Evolutionary conservation across 2,329 filamentous ascomycete genomes (phyloP).

Genomic region (Akanthomyces dipterigenus): DNA sequence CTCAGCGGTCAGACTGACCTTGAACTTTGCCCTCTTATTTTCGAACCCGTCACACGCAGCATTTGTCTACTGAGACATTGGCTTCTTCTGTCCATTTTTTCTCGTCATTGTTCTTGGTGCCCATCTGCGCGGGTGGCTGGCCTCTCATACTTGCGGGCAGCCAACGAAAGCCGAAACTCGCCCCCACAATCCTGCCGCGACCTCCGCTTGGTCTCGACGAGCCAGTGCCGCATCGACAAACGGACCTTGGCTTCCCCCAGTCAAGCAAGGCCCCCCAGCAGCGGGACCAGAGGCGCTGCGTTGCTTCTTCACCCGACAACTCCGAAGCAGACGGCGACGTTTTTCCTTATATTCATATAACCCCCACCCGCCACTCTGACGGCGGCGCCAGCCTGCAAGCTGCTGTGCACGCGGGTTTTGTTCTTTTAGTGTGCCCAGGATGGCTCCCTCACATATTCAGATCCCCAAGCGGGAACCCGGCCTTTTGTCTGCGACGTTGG

Average conservation of each 20-base stretch:
- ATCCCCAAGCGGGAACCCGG: constrained; percentile 36
- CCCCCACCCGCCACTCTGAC: background rate
- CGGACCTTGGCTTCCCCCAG: background rate
- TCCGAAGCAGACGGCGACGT: background rate
- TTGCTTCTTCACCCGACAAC: background rate
- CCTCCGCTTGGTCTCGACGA: background rate
- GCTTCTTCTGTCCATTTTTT: background rate
- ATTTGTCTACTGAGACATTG: background rate
- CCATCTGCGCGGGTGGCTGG: background rate
- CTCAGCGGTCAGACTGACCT: background rate
- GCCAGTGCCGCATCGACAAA: background rate
- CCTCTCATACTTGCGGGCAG: background rate
- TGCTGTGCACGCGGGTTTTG: background rate
- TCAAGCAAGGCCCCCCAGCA: background rate
- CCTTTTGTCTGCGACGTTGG: constrained; percentile 16
- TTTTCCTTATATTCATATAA: background rate
- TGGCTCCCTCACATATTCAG: constrained; percentile 46
- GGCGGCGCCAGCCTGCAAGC: constrained; percentile 6
- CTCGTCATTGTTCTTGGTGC: background rate
- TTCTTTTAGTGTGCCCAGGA: constrained; percentile 21
- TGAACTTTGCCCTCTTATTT: background rate
- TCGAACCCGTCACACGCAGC: background rate
- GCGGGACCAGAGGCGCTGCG: background rate
- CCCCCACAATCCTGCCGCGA: constrained; percentile 6
- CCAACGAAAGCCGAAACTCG: constrained; percentile 1